Base-by-base conservation (phyloP, 768 basidiomycete genomes). In the Boletus rex-veris region DNA sequence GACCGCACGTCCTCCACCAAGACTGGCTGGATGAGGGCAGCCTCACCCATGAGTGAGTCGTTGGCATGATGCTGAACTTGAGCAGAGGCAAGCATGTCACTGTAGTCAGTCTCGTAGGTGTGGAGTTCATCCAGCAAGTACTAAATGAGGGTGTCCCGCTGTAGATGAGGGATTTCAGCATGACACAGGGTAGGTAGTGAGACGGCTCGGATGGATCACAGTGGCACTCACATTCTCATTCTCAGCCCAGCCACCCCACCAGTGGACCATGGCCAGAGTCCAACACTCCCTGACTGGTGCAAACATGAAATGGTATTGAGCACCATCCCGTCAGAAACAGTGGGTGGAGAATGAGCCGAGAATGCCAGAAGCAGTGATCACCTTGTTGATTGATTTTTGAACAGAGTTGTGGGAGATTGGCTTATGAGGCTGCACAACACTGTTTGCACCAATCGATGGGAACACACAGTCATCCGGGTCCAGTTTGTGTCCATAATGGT, bases 391-490 rank as follows among this genome's bases (percentile, higher is more conserved):
- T 52, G 55, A 50, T 24, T 66, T 68, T 50, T 70, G 67, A 11
- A 70, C 50, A 3, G 38, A 54, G 16, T 74, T 59, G 30, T 73
- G 66, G 14, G 61, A 64, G 55, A 74, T 63, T 2, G 44, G 59
- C 40, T 60, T 43, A 28, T 55, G 47, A 3, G 64, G 54, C 4
- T 70, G 59, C 9, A 71, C 10, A 4, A 46, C 33, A 10, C 45
- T 33, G 15, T 46, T 46, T 0, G 7, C 24, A 11, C 21, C 16
- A 8, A 74, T 64, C 4, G 33, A 30, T 0, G 71, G 73, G 50
- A 76, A 76, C 3, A 76, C n/a, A 31, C 59, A 69, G 35, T 76
- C 69, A 2, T 70, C 64, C 0, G 52, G 51, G 3, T 31, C 21
- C 0, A 74, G 62, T 2, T 49, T 30, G 3, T 60, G 50, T 4